Evolutionary conservation across 2,329 filamentous ascomycete species (phyloP).

Genomic region (Botrytis galanthina): DNA sequence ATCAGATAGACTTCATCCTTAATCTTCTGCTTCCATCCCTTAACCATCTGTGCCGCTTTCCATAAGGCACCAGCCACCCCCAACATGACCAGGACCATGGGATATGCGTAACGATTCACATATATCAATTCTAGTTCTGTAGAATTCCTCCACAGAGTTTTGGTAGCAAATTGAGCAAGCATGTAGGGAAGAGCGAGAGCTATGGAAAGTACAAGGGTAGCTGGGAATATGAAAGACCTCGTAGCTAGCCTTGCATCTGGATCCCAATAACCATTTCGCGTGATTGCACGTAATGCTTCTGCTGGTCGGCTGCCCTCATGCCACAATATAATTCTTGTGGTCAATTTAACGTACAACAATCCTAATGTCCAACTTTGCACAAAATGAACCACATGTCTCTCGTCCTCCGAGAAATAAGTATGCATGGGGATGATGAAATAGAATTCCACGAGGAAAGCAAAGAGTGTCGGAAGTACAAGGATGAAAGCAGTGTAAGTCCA

Average conservation of each 20-base stretch:
- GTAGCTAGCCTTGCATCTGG: conserved; percentile 80
- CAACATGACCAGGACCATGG: conserved; percentile 45
- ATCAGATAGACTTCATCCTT: conserved; percentile 95
- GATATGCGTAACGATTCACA: conserved; percentile 70
- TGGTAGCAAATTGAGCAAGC: conserved; percentile 53
- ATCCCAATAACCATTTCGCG: conserved; percentile 71
- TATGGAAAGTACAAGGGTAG: conserved; percentile 56
- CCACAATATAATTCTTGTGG: conserved; percentile 65
- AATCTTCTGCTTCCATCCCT: conserved; percentile 76
- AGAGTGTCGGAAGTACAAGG: conserved; percentile 76
- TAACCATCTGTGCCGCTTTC: conserved; percentile 60
- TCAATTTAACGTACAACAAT: conserved; percentile 83
- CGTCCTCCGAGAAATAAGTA: conserved; percentile 38
- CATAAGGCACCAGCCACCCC: conserved; percentile 50
- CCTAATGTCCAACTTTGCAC: conserved; percentile 95
- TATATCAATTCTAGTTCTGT: conserved; percentile 34
- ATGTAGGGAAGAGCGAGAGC: conserved; percentile 65
- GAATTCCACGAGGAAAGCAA: conserved; percentile 78
- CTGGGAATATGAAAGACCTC: conserved; percentile 80
- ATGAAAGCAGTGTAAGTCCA: conserved; percentile 77
- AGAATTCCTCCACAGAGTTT: conserved; percentile 36
- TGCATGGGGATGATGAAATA: conserved; percentile 79
- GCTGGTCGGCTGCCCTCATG: conserved; percentile 70
- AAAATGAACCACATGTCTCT: conserved; percentile 72
- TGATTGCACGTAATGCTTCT: conserved; percentile 69